Evolutionary conservation across 169 alveolate species (phyloP).

Genomic region (Eimeria praecox): DNA sequence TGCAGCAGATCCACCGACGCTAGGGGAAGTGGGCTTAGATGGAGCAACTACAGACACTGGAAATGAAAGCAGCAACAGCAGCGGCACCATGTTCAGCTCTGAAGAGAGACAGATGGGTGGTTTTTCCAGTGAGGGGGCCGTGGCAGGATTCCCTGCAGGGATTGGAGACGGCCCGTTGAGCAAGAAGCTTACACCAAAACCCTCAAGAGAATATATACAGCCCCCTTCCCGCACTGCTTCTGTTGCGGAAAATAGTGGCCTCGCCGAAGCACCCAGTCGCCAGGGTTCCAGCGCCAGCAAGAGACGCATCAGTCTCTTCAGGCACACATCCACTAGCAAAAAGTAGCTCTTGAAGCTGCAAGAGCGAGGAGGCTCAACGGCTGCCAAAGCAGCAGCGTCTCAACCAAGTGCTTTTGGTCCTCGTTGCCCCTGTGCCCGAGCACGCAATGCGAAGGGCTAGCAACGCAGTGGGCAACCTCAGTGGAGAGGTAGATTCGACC

Average conservation of each 20-base stretch:
- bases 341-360: neutral
- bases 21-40: slow-evolving; percentile 37
- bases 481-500: neutral
- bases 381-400: neutral
- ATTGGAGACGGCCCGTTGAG: slow-evolving; percentile 53
- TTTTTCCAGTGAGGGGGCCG: neutral
- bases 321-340: slow-evolving; percentile 17
- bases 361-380: neutral
- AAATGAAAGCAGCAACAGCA: slow-evolving; percentile 23
- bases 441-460: neutral
- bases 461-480: neutral
- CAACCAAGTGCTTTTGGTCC: neutral
- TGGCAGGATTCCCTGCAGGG: slow-evolving; percentile 20
- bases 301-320: slow-evolving; percentile 31
- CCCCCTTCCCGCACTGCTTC: slow-evolving; percentile 2
- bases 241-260: neutral
- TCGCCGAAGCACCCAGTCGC: slow-evolving; percentile 29
- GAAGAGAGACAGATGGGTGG: neutral
- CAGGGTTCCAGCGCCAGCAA: slow-evolving; percentile 16
- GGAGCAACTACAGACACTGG: neutral
- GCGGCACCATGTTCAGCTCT: slow-evolving; percentile 10
- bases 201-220: neutral
- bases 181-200: slow-evolving; percentile 35
- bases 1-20: slow-evolving; percentile 49
- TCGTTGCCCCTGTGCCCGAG: neutral